Evolutionary conservation across 208 protist genomes (phyloP), one percentile per base, ranked within the genome.

Genomic region (Leishmania gerbilli): DNA sequence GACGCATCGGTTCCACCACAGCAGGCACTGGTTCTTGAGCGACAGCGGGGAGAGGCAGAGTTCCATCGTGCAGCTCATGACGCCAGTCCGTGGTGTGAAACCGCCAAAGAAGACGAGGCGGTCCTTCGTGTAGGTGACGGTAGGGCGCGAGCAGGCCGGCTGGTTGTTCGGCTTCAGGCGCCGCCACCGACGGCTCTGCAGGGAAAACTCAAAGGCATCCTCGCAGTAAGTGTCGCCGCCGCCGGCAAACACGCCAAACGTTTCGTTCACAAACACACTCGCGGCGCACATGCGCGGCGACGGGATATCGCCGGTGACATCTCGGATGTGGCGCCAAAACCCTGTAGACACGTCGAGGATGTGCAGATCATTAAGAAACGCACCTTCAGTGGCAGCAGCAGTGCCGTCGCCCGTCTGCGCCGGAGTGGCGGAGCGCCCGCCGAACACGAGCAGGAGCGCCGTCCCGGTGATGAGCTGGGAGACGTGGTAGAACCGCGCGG

Each of bases 21-120:
- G 69, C n/a, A 84, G 79, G 67, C 77, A 80, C 74, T 74, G 58
- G 40, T 75, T 76, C 19, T 60, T 76, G 45, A 92, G 71, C 2
- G 85, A 86, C 24, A 88, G 74, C 27, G 83, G 77, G 21, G 77
- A 55, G 58, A 92, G 81, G 17, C 67, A 76, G 42, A 92, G 77
- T 55, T 90, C 83, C 65, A 91, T 85, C 62, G 84, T 79, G 53
- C 80, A 74, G 77, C 74, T 81, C 68, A 86, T 42, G 31, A 90
- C 75, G 4, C 74, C 62, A 17, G 51, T 71, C 55, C 76, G 72
- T 0, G 74, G 78, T 13, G 77, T 80, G 49, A 84, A 89, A 42
- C 90, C 90, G 21, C 90, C 90, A 53, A 91, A 93, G 51, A 93
- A 88, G 58, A 90, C 49, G 34, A 93, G 79, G 27, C 83, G 82